These are phyloP conservation scores for Hymenoscyphus repandus DNA, from an alignment of 2,329 filamentous ascomycete genomes.

Conservation along the genomic window DNA sequence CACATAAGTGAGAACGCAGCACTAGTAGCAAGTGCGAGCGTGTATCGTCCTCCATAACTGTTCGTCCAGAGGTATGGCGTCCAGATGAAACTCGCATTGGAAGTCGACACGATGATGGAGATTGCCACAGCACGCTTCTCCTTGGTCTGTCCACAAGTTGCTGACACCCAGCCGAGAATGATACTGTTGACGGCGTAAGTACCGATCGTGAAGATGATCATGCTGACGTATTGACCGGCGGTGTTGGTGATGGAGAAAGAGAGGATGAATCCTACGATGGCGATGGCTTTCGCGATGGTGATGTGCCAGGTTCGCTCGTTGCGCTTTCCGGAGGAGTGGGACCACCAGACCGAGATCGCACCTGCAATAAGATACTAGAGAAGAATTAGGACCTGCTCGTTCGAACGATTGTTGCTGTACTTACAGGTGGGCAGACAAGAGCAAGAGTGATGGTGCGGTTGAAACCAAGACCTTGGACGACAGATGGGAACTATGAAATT, in stretches of 20 bases:
- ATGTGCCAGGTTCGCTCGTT: conserved; percentile 20
- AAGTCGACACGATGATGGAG: conserved; percentile 14
- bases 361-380: conserved; percentile 12
- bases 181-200: conserved; percentile 29
- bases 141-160: conserved; percentile 17
- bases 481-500: conserved; percentile 27
- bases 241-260: conserved; percentile 6
- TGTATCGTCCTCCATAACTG: conserved; percentile 30
- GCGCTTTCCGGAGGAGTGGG: conserved; percentile 9
- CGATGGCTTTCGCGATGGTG: conserved; percentile 9
- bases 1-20: conserved; percentile 32
- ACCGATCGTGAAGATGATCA: not conserved
- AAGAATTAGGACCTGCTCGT: not conserved
- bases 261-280: conserved; percentile 15
- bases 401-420: not conserved
- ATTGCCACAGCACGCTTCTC: conserved; percentile 22
- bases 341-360: conserved; percentile 1
- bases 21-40: conserved; percentile 30
- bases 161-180: conserved; percentile 22
- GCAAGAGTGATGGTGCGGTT: conserved; percentile 14
- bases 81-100: conserved; percentile 20
- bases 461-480: conserved; percentile 29
- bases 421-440: conserved; percentile 14
- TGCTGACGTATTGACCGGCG: conserved; percentile 2
- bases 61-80: conserved; percentile 23